These are phyloP conservation scores for Hyaloperonospora brassicae DNA, from an alignment of 352 stramenopile species.

Conservation along the genomic window DNA sequence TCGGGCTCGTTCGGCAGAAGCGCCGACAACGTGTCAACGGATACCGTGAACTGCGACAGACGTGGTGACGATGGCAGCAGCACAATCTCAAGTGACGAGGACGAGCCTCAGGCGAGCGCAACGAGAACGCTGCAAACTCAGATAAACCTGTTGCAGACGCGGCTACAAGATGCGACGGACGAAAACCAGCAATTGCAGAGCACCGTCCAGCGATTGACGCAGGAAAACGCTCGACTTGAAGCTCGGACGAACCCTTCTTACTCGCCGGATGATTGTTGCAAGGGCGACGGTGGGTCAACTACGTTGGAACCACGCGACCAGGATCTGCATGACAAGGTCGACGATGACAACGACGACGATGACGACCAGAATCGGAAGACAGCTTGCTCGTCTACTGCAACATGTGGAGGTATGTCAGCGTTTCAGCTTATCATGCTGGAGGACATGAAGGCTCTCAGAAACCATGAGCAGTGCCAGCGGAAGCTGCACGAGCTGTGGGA, in stretches of 20 bases:
- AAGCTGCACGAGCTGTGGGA: constrained; percentile 68
- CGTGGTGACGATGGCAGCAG: constrained; percentile 1
- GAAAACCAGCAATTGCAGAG: constrained; percentile 23
- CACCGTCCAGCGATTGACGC: constrained; percentile 14
- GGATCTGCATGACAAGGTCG: constrained; percentile 6
- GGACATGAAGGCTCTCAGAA: constrained; percentile 19
- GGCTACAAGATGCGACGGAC: constrained; percentile 13
- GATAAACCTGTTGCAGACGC: constrained; percentile 15
- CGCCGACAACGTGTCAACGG: constrained; percentile 1
- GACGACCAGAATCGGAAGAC: constrained; percentile 10
- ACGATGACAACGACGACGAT: constrained; percentile 2
- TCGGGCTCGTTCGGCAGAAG: not conserved
- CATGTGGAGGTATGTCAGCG: constrained; percentile 18
- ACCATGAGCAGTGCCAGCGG: constrained; percentile 48
- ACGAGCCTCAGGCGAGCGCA: not conserved
- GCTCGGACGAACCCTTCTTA: constrained; percentile 2
- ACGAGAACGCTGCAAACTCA: constrained; percentile 11
- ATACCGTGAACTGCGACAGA: constrained; percentile 8
- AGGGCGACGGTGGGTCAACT: not conserved
- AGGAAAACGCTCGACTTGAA: constrained; percentile 15
- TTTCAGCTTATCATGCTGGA: constrained; percentile 27
- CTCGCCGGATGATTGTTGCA: not conserved
- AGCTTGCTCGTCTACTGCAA: constrained; percentile 11
- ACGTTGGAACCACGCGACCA: not conserved
- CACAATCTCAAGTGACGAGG: constrained; percentile 1